phyloP scores from a whole-genome alignment of 2,329 filamentous ascomycete genomes.

The Trichoderma sp. region DNA sequence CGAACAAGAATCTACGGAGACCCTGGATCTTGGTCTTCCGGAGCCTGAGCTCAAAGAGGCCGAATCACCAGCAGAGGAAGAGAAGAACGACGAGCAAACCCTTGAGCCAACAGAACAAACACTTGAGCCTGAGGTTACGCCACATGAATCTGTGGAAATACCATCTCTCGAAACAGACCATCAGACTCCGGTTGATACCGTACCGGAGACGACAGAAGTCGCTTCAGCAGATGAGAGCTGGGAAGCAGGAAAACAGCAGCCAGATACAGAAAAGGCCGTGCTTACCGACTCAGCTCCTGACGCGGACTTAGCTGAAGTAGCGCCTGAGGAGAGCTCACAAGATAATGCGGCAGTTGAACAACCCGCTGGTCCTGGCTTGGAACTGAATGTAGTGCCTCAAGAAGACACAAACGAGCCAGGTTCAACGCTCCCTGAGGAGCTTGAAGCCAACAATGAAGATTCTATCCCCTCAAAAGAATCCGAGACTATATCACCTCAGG shows the following conservation, averaged over 20 bases:
- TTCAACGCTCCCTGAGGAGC: constrained; percentile 37
- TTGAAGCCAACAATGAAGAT: constrained; percentile 39
- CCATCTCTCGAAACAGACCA: not conserved
- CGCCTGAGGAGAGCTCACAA: not conserved
- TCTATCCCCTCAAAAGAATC: constrained; percentile 36
- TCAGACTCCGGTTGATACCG: not conserved
- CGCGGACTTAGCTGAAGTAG: not conserved
- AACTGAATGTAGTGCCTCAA: constrained; percentile 34
- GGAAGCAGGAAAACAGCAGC: not conserved
- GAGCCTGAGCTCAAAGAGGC: constrained; percentile 8
- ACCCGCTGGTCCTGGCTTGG: constrained; percentile 30
- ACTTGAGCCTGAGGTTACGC: constrained; percentile 32
- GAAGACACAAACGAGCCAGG: constrained; percentile 37
- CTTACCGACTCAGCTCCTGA: not conserved
- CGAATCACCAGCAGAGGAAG: constrained; percentile 35
- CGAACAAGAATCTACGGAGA: not conserved
- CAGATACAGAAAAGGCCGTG: not conserved
- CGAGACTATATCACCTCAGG: constrained; percentile 29
- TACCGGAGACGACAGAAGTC: not conserved
- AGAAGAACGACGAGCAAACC: constrained; percentile 35
- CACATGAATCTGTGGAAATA: not conserved
- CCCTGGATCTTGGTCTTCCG: not conserved
- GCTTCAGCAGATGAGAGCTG: not conserved
- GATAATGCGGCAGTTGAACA: constrained; percentile 31
- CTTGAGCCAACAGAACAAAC: constrained; percentile 32